Conservation (phyloP, 2,329 filamentous ascomycete species). For the Xylariaceae sp. region DNA sequence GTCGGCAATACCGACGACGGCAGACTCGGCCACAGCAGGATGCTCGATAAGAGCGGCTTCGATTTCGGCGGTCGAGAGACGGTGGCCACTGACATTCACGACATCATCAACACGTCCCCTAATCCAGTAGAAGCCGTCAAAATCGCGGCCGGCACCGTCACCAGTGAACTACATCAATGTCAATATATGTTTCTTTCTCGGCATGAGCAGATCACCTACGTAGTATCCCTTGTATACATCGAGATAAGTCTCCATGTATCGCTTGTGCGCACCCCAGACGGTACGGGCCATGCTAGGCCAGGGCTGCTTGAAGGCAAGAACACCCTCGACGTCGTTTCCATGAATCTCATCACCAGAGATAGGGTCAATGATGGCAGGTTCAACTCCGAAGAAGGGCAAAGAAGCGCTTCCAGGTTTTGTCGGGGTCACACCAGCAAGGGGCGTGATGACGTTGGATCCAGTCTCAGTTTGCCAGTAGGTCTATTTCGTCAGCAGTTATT, state of each 20-base stretch:
- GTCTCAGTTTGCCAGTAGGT: constrained; percentile 99
- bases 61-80: constrained; percentile 94
- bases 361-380: constrained; percentile 95
- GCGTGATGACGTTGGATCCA: constrained; percentile 91
- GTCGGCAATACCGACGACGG: constrained; percentile 87
- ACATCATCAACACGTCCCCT: constrained; percentile 97
- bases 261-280: constrained; percentile 94
- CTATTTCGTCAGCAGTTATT: constrained; percentile 40
- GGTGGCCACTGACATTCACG: constrained; percentile 94
- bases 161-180: constrained; percentile 64
- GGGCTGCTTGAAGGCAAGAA: constrained; percentile 92
- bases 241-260: constrained; percentile 97
- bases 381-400: constrained; percentile 95
- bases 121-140: constrained; percentile 99
- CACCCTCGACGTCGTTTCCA: constrained; percentile 95
- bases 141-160: constrained; percentile 90
- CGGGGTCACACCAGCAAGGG: constrained; percentile 85
- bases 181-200: constrained; percentile 12
- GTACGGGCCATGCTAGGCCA: constrained; percentile 99
- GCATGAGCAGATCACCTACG: constrained; percentile 50
- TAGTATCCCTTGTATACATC: constrained; percentile 98
- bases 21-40: constrained; percentile 81
- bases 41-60: constrained; percentile 96
- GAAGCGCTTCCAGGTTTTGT: constrained; percentile 97
- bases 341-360: constrained; percentile 88